These are phyloP conservation scores for Cyberlindnera sargentensis DNA, from an alignment of 805 yeast species.

Conservation along the genomic window DNA sequence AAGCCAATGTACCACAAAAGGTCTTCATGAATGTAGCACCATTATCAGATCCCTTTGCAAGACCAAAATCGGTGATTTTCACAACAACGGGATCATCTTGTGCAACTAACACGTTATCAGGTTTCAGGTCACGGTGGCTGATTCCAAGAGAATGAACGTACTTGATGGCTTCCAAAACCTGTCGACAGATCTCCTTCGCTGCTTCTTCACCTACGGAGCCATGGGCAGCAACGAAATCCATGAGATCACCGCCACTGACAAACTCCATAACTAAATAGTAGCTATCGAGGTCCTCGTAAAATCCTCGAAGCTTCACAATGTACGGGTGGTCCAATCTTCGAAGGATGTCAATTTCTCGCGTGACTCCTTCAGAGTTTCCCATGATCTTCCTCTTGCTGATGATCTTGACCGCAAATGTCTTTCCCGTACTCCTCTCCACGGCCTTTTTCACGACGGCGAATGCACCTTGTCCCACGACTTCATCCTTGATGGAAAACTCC, in stretches of 20 bases:
- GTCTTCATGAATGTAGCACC: conserved; percentile 81
- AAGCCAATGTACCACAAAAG: conserved; percentile 95
- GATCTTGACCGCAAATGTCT: conserved; percentile 84
- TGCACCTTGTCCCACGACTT: conserved; percentile 95
- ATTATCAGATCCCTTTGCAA: conserved; percentile 83
- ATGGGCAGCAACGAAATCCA: conserved; percentile 93
- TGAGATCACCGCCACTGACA: conserved; percentile 93
- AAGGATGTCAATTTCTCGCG: conserved; percentile 78
- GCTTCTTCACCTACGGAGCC: conserved; percentile 92
- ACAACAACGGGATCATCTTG: conserved; percentile 85
- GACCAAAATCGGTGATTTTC: conserved; percentile 94
- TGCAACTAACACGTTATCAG: conserved; percentile 88
- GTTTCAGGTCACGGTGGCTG: conserved; percentile 94
- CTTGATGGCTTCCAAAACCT: conserved; percentile 73
- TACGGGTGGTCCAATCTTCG: conserved; percentile 76
- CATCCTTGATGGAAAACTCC: conserved; percentile 73
- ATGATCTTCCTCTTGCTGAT: conserved; percentile 76
- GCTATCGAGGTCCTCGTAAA: conserved; percentile 73
- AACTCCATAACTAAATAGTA: conserved; percentile 93
- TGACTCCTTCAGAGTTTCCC: conserved; percentile 74
- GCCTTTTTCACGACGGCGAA: conserved; percentile 94
- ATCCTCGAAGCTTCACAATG: conserved; percentile 75
- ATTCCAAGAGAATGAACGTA: conserved; percentile 88
- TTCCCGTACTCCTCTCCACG: conserved; percentile 77
- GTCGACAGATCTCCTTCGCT: conserved; percentile 78